Evolutionary conservation across 768 basidiomycete genomes (phyloP).

Genomic region (Trametes sanguinea): DNA sequence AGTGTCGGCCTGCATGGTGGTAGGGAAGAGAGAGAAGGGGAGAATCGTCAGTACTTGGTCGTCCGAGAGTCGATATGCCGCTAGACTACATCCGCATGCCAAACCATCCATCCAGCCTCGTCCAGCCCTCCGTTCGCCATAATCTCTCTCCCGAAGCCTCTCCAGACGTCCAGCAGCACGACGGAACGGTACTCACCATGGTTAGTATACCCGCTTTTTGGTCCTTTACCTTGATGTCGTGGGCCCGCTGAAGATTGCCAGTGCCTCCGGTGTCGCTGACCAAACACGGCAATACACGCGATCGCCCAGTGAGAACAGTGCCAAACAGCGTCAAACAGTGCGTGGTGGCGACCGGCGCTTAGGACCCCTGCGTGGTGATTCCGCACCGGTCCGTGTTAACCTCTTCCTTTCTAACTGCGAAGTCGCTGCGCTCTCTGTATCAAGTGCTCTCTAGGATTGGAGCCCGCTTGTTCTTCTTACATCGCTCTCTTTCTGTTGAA

Average conservation of each 20-base stretch:
- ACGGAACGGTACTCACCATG: conserved; percentile 33
- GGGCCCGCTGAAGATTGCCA: conserved; percentile 26
- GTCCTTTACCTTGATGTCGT: conserved; percentile 34
- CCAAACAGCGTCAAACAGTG: conserved; percentile 20
- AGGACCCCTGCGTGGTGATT: not conserved
- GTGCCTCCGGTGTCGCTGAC: conserved; percentile 22
- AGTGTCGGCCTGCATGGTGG: conserved; percentile 62
- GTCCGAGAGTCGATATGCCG: conserved; percentile 18
- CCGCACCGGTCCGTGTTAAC: conserved; percentile 6
- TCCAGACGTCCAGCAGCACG: conserved; percentile 21
- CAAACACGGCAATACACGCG: conserved; percentile 26
- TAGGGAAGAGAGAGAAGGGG: conserved; percentile 17
- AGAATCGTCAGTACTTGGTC: conserved; percentile 7
- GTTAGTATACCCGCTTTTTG: conserved; percentile 31
- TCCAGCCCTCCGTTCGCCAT: conserved; percentile 27
- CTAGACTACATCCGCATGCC: conserved; percentile 35
- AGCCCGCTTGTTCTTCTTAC: too few relatives aligned
- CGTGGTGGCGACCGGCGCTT: conserved; percentile 15
- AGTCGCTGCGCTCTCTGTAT: not conserved
- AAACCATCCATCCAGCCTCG: conserved; percentile 37
- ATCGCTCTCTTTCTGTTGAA: conserved; percentile 17
- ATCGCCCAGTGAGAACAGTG: conserved; percentile 14
- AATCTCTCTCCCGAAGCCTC: conserved; percentile 12
- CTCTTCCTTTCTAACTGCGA: not conserved
- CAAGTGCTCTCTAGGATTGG: too few relatives aligned